Base-by-base conservation (phyloP, 2,329 filamentous ascomycete species). In the Chaetomiaceae sp. region DNA sequence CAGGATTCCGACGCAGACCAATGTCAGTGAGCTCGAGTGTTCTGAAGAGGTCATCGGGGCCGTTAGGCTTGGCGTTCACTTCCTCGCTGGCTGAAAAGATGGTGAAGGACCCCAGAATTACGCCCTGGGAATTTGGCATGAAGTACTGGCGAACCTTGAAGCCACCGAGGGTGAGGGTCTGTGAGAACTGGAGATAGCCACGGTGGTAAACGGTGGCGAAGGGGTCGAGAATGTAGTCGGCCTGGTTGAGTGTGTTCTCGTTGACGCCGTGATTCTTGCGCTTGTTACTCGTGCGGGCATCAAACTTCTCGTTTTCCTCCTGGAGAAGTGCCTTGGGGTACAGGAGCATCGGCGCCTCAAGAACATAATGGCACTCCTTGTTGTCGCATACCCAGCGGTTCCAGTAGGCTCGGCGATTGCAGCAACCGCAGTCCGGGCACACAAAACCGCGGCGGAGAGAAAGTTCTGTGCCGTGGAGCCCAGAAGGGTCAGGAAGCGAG, bases 391-490 rank as follows among this genome's bases (percentile, higher is more conserved):
- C 65, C 84, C 83, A 88, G 1, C 75, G 73, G 5, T 66, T 67
- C 83, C 85, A 90, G 20, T 73, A 65, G 13, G 76, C 70, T 1
- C 86, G 74, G 2, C 80, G 73, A 37, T 74, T 81, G 58, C 85
- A 87, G 35, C 79, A 75, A 0, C 72, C 68, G 56, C 87, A 90
- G 1, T 67, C 53, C 0, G 80, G 81, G 58, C 87, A 91, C 2
- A 86, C 78, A 41, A 89, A 78, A 0, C 86, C 86, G 44, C 72
- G 71, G 60, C 80, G 84, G 50, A 77, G 80, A 8, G 70, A 64
- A 3, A 70, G 67, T 10, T 78, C 74, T 0, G 77, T 74, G 3
- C 78, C 75, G 4, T 68, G 60, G 0, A 68, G 64, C 13, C 69
- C 67, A 0, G 65, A 57, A 1, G 67, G 60, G 10, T 66, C 58